phyloP scores from a whole-genome alignment of 129 eudicot genomes.

The Centaurea solstitialis region DNA sequence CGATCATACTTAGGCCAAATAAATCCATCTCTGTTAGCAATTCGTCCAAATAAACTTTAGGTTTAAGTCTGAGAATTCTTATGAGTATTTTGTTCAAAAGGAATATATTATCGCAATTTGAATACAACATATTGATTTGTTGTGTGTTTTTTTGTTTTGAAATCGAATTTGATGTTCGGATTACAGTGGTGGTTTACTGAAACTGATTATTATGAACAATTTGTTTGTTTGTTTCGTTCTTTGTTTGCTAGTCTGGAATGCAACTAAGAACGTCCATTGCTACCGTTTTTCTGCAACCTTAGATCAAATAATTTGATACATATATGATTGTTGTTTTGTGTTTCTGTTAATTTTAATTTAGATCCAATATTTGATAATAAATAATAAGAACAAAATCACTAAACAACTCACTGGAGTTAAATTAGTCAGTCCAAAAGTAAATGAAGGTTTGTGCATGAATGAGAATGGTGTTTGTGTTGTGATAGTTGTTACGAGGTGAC shows the following conservation, averaged over 20 bases:
- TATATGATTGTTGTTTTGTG: background rate
- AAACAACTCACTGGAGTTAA: too few species aligned
- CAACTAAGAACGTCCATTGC: background rate
- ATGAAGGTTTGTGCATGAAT: too few species aligned
- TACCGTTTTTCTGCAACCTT: background rate
- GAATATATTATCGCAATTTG: background rate
- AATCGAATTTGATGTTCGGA: too few species aligned
- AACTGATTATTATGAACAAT: too few species aligned
- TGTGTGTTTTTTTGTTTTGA: background rate
- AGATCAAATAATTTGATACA: background rate
- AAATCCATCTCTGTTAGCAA: background rate
- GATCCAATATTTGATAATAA: background rate
- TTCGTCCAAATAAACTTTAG: too few species aligned
- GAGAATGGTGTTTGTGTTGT: background rate
- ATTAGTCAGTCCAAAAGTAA: too few species aligned
- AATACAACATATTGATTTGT: background rate
- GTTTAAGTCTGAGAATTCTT: background rate
- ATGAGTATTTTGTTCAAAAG: background rate
- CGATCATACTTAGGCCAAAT: background rate
- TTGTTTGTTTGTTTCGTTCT: too few species aligned
- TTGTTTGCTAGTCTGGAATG: background rate
- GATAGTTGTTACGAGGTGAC: background rate
- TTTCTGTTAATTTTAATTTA: background rate
- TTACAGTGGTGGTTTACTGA: background rate
- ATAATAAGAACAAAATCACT: background rate